phyloP scores from a whole-genome alignment of 2,329 filamentous ascomycete species.

The Ramichloridium luteum region DNA sequence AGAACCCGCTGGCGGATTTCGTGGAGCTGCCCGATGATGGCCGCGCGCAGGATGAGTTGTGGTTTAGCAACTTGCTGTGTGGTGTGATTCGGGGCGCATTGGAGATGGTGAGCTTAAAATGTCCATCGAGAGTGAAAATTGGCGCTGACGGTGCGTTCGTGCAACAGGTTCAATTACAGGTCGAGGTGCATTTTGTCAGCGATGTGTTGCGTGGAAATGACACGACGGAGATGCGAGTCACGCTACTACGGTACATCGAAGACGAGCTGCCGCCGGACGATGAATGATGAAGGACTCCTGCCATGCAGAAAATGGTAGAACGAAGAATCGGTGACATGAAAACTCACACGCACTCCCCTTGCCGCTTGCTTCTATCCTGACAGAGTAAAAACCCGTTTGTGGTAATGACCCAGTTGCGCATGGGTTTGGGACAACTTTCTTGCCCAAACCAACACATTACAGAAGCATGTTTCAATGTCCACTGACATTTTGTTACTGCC shows the following conservation, averaged over 20 bases:
- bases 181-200: conserved; percentile 91
- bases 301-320: no score
- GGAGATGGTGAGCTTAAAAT: conserved; percentile 74
- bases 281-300: no score
- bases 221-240: conserved; percentile 92
- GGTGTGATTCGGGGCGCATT: conserved; percentile 81
- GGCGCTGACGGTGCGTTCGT: conserved; percentile 7
- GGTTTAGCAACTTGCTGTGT: conserved; percentile 96
- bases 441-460: no score
- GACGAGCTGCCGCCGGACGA: conserved; percentile 96
- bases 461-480: no score
- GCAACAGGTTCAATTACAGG: conserved; percentile 80
- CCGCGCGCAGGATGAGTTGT: conserved; percentile 86
- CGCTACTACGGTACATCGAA: conserved; percentile 85
- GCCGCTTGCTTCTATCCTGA: no score
- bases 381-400: no score
- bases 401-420: no score
- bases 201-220: conserved; percentile 88
- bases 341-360: no score
- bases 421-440: no score
- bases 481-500: no score
- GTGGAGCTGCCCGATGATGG: conserved; percentile 95
- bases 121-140: no score
- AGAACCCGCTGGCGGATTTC: conserved; percentile 94
- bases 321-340: no score